Conservation (phyloP, 1,139 yeast genomes). For the Kurtzmaniella quercitrusa region DNA sequence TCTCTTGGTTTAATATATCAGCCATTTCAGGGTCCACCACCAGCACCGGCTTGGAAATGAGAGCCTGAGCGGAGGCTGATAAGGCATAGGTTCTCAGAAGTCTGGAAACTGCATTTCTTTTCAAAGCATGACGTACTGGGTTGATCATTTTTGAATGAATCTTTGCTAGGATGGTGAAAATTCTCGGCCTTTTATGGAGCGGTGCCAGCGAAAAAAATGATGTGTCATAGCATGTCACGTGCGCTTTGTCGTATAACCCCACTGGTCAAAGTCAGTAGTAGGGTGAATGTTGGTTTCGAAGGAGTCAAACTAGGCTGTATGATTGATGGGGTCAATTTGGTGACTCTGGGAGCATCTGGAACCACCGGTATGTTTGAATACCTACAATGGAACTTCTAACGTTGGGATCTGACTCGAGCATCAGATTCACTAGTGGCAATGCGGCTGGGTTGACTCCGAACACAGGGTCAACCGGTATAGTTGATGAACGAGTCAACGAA, state of each 20-base stretch:
- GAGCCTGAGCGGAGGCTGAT: constrained; percentile 42
- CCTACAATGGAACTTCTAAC: constrained; percentile 9
- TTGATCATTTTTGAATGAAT: background rate
- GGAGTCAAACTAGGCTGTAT: background rate
- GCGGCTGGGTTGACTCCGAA: background rate
- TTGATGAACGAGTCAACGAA: background rate
- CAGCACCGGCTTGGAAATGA: constrained; percentile 60
- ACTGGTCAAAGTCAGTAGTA: too few species aligned
- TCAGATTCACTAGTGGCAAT: background rate
- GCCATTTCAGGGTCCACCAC: constrained; percentile 87
- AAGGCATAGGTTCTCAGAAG: constrained; percentile 38
- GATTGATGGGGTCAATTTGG: background rate
- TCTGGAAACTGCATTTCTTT: background rate
- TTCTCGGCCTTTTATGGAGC: background rate
- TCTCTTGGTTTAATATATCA: constrained; percentile 67
- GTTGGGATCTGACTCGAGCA: constrained; percentile 12
- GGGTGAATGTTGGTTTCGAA: too few species aligned
- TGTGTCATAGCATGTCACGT: background rate
- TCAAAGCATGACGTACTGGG: constrained; percentile 1
- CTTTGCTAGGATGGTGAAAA: background rate
- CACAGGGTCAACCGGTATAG: too few species aligned
- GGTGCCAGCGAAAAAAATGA: background rate
- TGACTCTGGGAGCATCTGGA: constrained; percentile 4
- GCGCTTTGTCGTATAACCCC: background rate
- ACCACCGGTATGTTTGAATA: constrained; percentile 3